A percentile compares a stretch with the other conserved stretches of the same genome.
phyloP scores from a whole-genome alignment of 2,329 filamentous ascomycete genomes.

The Microsporum ferrugineum region DNA sequence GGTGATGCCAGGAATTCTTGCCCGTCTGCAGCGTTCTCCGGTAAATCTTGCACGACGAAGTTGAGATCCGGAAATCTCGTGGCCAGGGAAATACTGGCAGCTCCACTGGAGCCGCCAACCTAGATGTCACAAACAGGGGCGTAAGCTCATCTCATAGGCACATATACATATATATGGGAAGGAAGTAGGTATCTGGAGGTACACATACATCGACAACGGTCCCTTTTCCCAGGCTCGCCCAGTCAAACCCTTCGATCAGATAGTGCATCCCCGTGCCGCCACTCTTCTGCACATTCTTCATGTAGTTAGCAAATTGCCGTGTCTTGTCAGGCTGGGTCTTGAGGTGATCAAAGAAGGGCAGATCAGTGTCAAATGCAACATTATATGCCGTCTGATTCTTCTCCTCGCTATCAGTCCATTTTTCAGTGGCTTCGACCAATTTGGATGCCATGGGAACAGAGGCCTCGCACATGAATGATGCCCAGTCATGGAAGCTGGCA shows the following conservation, averaged over 20 bases:
- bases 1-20: neutral
- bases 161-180: no score
- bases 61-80: conserved; percentile 32
- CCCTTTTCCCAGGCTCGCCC: conserved; percentile 30
- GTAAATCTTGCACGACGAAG: conserved; percentile 37
- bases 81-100: conserved; percentile 34
- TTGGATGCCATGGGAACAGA: conserved; percentile 14
- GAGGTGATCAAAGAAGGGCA: conserved; percentile 27
- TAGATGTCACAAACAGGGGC: neutral
- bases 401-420: conserved; percentile 15
- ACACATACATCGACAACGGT: neutral
- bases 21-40: conserved; percentile 3
- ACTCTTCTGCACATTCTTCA: conserved; percentile 44
- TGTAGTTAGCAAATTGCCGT: conserved; percentile 44
- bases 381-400: conserved; percentile 20
- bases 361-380: conserved; percentile 20
- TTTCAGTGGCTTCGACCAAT: conserved; percentile 19
- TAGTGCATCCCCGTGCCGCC: conserved; percentile 47
- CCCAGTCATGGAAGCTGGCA: conserved; percentile 36
- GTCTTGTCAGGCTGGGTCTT: conserved; percentile 25
- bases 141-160: neutral
- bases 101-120: conserved; percentile 36
- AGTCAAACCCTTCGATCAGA: conserved; percentile 45
- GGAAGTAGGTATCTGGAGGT: no score
- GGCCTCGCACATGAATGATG: conserved; percentile 38